Conservation (phyloP, 306 rosid species). For the Cucurbita maxima region DNA sequence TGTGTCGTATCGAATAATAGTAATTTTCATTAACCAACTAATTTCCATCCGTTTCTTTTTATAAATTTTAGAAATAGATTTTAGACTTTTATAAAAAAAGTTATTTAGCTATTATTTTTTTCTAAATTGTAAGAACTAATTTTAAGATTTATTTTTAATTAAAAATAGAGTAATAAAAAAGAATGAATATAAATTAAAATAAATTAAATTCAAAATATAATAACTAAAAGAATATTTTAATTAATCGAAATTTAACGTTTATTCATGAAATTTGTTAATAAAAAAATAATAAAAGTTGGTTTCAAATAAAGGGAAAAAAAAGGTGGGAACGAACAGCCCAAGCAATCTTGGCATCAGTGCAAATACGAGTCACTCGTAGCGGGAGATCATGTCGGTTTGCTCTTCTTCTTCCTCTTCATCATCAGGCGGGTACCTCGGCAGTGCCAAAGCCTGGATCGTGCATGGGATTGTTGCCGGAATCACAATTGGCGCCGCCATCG, state of each 20-base stretch:
- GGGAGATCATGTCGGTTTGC: slow-evolving; percentile 8
- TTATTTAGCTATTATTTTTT: too few species aligned
- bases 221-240: too few species aligned
- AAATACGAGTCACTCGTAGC: not conserved
- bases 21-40: too few species aligned
- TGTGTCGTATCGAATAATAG: too few species aligned
- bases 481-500: slow-evolving; percentile 57
- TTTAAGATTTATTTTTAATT: too few species aligned
- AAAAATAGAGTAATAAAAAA: too few species aligned
- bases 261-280: not conserved
- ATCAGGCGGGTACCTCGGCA: slow-evolving; percentile 32
- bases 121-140: too few species aligned
- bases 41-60: too few species aligned
- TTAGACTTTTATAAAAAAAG: too few species aligned
- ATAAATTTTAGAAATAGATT: too few species aligned
- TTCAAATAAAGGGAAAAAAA: not conserved
- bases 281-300: not conserved
- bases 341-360: not conserved
- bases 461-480: slow-evolving; percentile 65
- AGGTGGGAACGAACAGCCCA: not conserved
- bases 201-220: too few species aligned
- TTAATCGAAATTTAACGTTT: not conserved
- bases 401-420: slow-evolving; percentile 22
- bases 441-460: slow-evolving; percentile 48
- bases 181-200: too few species aligned